A percentile compares a stretch with the other conserved stretches of the same genome.
Conservation (phyloP, 495 filamentous ascomycete genomes). For the Penicillium odoratum region DNA sequence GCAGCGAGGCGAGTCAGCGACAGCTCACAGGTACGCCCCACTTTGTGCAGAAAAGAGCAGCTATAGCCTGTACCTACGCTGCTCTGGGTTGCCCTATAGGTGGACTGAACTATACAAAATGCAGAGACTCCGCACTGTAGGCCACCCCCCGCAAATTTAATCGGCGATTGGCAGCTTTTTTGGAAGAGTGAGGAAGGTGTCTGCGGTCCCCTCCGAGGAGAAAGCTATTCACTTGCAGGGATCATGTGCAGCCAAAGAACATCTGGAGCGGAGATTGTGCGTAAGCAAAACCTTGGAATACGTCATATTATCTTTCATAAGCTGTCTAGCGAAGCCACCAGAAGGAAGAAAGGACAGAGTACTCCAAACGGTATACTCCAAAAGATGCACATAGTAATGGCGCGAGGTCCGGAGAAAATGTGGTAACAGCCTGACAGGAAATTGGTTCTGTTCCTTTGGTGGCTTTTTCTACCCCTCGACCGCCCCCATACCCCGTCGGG, state of each 20-base stretch:
- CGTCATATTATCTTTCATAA: neutral
- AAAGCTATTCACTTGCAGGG: neutral
- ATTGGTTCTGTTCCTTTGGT: conserved; percentile 4
- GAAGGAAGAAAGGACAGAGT: neutral
- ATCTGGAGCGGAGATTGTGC: neutral
- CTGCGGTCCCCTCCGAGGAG: conserved; percentile 8
- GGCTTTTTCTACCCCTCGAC: conserved; percentile 14
- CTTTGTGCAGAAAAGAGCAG: neutral
- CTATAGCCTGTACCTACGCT: neutral
- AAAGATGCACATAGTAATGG: neutral
- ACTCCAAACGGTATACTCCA: neutral
- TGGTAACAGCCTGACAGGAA: neutral
- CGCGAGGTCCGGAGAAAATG: neutral
- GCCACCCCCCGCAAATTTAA: conserved; percentile 18
- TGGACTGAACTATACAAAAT: conserved; percentile 1
- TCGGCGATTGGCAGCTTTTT: conserved; percentile 1
- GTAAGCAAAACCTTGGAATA: neutral
- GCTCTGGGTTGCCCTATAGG: neutral
- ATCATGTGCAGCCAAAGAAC: neutral
- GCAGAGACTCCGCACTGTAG: conserved; percentile 4
- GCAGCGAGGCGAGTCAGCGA: neutral
- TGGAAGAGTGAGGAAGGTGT: neutral
- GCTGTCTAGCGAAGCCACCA: neutral
- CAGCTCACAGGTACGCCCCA: neutral
- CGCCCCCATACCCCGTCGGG: conserved; percentile 13